These are phyloP conservation scores for Bruguiera parviflora DNA, from an alignment of 345 rosid genomes.

Conservation along the genomic window DNA sequence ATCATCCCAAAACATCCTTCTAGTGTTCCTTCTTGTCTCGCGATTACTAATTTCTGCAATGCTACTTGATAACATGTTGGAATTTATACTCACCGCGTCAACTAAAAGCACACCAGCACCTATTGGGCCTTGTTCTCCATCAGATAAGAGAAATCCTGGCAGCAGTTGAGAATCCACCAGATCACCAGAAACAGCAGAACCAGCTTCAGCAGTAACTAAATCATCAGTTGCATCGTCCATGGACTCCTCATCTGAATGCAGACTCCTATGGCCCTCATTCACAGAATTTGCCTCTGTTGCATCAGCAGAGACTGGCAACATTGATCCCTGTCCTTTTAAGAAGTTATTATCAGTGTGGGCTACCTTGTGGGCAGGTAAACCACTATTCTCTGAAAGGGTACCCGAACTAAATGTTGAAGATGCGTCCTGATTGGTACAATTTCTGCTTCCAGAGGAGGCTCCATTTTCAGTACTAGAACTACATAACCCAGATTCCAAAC, in stretches of 20 bases:
- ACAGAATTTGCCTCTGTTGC: neutral
- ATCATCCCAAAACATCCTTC: slow-evolving; percentile 25
- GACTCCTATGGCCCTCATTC: neutral
- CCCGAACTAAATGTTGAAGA: neutral
- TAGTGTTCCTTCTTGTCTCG: slow-evolving; percentile 19
- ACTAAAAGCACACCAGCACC: slow-evolving; percentile 20
- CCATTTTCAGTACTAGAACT: slow-evolving; percentile 7
- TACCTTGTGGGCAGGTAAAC: neutral
- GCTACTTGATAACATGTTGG: slow-evolving; percentile 16
- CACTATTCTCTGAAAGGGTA: neutral
- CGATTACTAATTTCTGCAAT: slow-evolving; percentile 16
- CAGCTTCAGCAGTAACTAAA: neutral
- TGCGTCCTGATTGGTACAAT: neutral
- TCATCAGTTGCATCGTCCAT: neutral
- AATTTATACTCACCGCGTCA: slow-evolving; percentile 22
- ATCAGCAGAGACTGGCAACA: slow-evolving; percentile 2
- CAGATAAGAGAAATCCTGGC: slow-evolving; percentile 6
- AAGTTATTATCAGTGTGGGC: neutral
- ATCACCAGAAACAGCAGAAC: slow-evolving; percentile 5
- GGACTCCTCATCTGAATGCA: neutral
- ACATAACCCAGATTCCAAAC: neutral
- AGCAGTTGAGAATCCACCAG: slow-evolving; percentile 4
- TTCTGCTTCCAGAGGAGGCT: slow-evolving; percentile 7
- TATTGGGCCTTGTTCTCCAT: slow-evolving; percentile 5
- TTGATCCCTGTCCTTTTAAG: neutral